Conservation (phyloP, 164 flowering plant species). For the Stephania cephalantha region DNA sequence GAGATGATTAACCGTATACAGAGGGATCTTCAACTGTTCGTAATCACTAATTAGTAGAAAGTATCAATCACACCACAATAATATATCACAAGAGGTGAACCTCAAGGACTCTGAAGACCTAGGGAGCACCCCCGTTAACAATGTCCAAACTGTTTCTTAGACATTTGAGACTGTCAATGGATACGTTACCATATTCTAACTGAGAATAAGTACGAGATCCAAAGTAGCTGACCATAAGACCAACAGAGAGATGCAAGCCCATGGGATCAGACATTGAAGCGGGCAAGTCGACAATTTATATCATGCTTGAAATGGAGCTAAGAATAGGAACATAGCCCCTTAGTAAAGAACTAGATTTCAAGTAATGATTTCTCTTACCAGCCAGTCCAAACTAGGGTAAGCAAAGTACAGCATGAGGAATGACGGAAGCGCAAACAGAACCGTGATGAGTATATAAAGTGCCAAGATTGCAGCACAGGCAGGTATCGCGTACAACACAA, state of each 20-base stretch:
- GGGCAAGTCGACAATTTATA: conserved; percentile 27
- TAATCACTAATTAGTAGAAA: too few species aligned
- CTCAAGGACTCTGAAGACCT: background rate
- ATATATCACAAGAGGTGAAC: background rate
- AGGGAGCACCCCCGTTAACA: background rate
- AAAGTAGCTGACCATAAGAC: background rate
- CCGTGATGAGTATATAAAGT: conserved; percentile 65
- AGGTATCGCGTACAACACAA: conserved; percentile 67
- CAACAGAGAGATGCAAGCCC: background rate
- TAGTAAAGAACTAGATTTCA: conserved; percentile 23
- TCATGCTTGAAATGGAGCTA: conserved; percentile 1
- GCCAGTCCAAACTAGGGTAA: conserved; percentile 94
- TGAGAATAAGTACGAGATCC: background rate
- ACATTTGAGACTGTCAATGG: background rate
- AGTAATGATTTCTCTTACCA: conserved; percentile 74
- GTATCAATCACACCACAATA: background rate
- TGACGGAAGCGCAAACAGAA: conserved; percentile 91
- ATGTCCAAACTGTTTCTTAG: background rate
- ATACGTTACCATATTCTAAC: background rate
- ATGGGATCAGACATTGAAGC: conserved; percentile 1
- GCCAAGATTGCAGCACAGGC: conserved; percentile 78
- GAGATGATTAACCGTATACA: too few species aligned
- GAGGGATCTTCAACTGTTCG: too few species aligned
- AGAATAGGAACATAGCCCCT: background rate
- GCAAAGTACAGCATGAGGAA: conserved; percentile 82